Evolutionary conservation across 2,329 filamentous ascomycete genomes (phyloP).

Genomic region (Colletotrichum sp.): DNA sequence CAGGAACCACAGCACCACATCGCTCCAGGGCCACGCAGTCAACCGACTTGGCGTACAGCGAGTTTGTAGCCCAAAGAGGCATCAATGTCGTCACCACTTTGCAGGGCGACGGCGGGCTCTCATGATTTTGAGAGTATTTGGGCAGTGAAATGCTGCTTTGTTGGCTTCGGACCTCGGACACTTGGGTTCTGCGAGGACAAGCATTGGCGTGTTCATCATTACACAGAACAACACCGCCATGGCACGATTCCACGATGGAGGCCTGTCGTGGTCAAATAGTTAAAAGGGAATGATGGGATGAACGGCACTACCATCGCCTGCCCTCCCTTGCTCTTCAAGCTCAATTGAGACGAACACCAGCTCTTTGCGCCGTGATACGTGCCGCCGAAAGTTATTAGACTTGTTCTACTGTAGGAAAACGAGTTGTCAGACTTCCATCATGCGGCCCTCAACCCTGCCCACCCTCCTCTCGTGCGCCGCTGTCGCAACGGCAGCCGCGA

Average conservation of each 20-base stretch:
- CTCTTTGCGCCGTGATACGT: not conserved
- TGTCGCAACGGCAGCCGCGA: conserved; percentile 9
- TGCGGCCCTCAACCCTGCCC: conserved; percentile 4
- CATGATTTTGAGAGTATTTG: not conserved
- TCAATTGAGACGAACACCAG: not conserved
- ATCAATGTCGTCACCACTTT: conserved; percentile 20
- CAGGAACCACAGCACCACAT: not conserved
- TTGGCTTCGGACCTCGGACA: conserved; percentile 21
- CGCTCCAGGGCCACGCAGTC: not conserved
- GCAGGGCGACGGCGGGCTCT: not conserved
- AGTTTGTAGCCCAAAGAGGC: conserved; percentile 10
- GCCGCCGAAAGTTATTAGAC: conserved; percentile 5
- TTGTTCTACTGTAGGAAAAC: not conserved
- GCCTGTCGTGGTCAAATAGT: not conserved
- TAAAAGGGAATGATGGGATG: conserved; percentile 5
- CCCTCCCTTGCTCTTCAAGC: not conserved
- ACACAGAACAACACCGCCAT: not conserved
- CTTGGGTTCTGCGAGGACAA: conserved; percentile 1
- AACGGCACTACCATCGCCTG: not conserved
- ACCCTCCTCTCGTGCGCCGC: conserved; percentile 9
- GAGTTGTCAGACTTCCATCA: not conserved
- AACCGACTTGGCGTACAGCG: conserved; percentile 9
- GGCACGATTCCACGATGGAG: not conserved
- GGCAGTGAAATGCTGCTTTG: not conserved
- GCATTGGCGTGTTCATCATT: conserved; percentile 20